A percentile compares a stretch with the other conserved stretches of the same genome.
phyloP scores from a whole-genome alignment of 2,329 filamentous ascomycete species.

The Pestalotiopsis sp. region DNA sequence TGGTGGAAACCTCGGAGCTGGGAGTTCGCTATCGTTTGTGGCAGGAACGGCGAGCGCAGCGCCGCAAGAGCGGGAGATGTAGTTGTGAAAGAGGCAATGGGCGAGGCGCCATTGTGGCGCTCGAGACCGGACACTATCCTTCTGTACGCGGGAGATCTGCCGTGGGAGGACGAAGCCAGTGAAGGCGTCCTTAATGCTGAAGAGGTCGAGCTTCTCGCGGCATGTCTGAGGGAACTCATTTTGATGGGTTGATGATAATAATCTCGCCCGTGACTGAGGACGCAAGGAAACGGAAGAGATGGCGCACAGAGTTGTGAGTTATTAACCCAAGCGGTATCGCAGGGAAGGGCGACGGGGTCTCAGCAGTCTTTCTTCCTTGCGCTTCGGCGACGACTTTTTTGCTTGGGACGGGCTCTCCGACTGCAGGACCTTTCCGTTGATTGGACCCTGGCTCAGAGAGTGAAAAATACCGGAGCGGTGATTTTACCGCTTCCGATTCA shows the following conservation, averaged over 20 bases:
- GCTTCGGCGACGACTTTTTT: slow-evolving; percentile 5
- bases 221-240: slow-evolving; percentile 49
- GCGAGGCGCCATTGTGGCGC: slow-evolving; percentile 30
- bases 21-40: slow-evolving; percentile 41
- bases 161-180: slow-evolving; percentile 37
- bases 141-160: slow-evolving; percentile 51
- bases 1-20: slow-evolving; percentile 42
- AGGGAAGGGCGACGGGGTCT: background rate
- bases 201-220: slow-evolving; percentile 46
- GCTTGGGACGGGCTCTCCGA: background rate
- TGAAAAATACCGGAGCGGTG: slow-evolving; percentile 10
- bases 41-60: slow-evolving; percentile 49
- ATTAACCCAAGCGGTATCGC: background rate
- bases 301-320: background rate
- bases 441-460: slow-evolving; percentile 1
- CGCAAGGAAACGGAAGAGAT: background rate
- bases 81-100: slow-evolving; percentile 27
- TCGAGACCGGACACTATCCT: slow-evolving; percentile 42
- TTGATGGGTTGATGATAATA: slow-evolving; percentile 23
- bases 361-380: background rate
- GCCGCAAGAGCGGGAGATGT: slow-evolving; percentile 35
- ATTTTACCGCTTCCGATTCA: slow-evolving; percentile 15
- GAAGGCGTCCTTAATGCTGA: slow-evolving; percentile 43
- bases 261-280: background rate
- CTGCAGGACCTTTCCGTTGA: background rate